Conservation (phyloP, 768 basidiomycete species). For the Pleurotus pulmonarius region DNA sequence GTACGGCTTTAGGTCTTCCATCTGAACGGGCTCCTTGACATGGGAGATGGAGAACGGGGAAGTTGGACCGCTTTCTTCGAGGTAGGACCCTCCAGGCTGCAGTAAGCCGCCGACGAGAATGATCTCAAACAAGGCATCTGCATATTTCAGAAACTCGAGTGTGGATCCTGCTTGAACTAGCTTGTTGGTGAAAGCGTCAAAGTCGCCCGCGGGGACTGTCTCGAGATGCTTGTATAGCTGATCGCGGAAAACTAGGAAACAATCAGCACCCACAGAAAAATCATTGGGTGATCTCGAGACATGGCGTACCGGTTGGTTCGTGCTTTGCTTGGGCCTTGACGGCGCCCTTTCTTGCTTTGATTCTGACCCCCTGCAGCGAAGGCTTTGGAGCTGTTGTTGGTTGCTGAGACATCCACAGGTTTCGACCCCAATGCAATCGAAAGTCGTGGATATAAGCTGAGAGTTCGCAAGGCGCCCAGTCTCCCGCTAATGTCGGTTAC, state of each 20-base stretch:
- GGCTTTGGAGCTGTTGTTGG: slow-evolving; percentile 68
- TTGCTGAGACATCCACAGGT: slow-evolving; percentile 92
- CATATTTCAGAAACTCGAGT: slow-evolving; percentile 96
- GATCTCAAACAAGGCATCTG: slow-evolving; percentile 94
- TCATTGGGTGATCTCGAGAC: slow-evolving; percentile 1
- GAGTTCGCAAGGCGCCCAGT: too few relatives aligned
- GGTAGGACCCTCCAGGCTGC: slow-evolving; percentile 89
- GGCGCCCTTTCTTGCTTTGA: slow-evolving; percentile 89
- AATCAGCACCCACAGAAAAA: slow-evolving; percentile 9
- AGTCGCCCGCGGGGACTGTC: slow-evolving; percentile 74
- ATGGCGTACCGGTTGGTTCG: slow-evolving; percentile 67
- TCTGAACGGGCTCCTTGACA: slow-evolving; percentile 71
- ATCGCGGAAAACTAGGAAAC: slow-evolving; percentile 77
- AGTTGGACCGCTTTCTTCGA: slow-evolving; percentile 82
- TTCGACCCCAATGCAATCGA: slow-evolving; percentile 12
- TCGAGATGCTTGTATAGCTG: slow-evolving; percentile 90
- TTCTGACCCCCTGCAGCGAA: slow-evolving; percentile 90
- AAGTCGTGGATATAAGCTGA: not conserved
- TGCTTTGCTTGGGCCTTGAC: slow-evolving; percentile 92
- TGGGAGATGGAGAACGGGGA: slow-evolving; percentile 89
- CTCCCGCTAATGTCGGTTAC: too few relatives aligned
- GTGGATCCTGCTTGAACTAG: slow-evolving; percentile 89
- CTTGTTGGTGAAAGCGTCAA: slow-evolving; percentile 78
- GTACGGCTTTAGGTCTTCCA: slow-evolving; percentile 89
- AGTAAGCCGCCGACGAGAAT: slow-evolving; percentile 93